These are phyloP conservation scores for Penicillium paxilli DNA, from an alignment of 495 filamentous ascomycete genomes.

Conservation along the genomic window DNA sequence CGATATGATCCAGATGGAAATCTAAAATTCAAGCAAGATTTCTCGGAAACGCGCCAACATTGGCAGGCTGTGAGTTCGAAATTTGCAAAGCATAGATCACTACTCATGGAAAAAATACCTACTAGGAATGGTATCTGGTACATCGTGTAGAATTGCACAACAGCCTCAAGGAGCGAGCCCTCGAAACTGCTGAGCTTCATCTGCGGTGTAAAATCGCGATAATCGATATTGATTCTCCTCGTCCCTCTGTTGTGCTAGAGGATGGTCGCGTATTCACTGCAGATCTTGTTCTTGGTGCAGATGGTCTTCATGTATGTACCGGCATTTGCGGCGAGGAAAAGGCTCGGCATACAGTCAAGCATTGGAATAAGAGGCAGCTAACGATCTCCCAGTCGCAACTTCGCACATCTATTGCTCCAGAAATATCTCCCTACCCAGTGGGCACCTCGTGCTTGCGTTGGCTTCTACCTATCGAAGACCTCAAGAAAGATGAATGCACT, in stretches of 20 bases:
- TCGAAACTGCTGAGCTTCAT: slow-evolving; percentile 43
- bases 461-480: slow-evolving; percentile 19
- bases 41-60: slow-evolving; percentile 12
- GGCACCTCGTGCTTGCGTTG: slow-evolving; percentile 32
- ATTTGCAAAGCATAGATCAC: neutral
- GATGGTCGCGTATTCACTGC: slow-evolving; percentile 50
- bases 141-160: slow-evolving; percentile 57
- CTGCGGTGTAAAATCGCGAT: slow-evolving; percentile 51
- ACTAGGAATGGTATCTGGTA: slow-evolving; percentile 39
- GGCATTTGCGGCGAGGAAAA: neutral
- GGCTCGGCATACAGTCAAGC: too few relatives aligned
- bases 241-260: slow-evolving; percentile 41
- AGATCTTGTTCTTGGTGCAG: slow-evolving; percentile 60
- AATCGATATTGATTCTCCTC: slow-evolving; percentile 42
- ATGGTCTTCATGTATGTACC: slow-evolving; percentile 47
- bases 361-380: too few relatives aligned
- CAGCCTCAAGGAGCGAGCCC: slow-evolving; percentile 40
- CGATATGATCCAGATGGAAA: slow-evolving; percentile 18
- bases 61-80: slow-evolving; percentile 27
- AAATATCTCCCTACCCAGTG: slow-evolving; percentile 13
- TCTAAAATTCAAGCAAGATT: slow-evolving; percentile 20
- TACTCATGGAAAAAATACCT: neutral
- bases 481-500: slow-evolving; percentile 14
- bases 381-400: slow-evolving; percentile 31
- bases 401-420: slow-evolving; percentile 19